Percentiles rank a stretch among this genome's conserved stretches.
Evolutionary conservation across 148 eudicot genomes (phyloP).

Genomic region (Rhododendron simsii): DNA sequence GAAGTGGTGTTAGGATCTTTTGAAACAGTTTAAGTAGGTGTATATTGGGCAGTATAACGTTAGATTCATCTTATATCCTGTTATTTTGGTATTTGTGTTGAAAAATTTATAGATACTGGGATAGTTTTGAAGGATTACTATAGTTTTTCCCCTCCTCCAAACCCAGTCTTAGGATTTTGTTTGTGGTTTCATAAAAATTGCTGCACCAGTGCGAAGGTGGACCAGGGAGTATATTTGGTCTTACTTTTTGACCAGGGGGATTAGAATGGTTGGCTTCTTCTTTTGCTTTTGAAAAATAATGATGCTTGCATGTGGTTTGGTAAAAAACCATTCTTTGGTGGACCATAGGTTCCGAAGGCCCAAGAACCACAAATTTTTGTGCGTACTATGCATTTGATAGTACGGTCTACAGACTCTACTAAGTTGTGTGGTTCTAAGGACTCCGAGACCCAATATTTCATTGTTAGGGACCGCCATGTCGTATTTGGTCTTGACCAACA

Average conservation of each 20-base stretch:
- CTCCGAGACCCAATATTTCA: background rate
- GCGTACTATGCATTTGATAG: background rate
- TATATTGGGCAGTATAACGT: background rate
- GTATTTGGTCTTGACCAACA: background rate
- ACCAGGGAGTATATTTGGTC: background rate
- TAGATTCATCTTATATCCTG: background rate
- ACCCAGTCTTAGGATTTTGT: background rate
- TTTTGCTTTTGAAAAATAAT: background rate
- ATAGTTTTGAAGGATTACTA: background rate
- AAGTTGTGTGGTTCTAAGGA: background rate
- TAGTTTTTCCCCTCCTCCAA: background rate
- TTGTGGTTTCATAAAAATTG: background rate
- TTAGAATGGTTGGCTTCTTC: slow-evolving; percentile 2
- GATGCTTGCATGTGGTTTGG: background rate
- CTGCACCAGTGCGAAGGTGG: background rate
- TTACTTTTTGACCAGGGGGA: background rate
- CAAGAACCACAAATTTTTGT: background rate
- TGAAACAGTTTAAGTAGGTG: background rate
- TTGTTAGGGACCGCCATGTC: background rate
- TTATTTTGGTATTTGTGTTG: background rate
- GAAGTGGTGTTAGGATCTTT: background rate
- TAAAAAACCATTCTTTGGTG: background rate
- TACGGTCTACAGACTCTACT: background rate
- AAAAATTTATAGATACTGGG: background rate
- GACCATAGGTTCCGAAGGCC: background rate